Base-by-base conservation (phyloP, 2,329 filamentous ascomycete species). In the Nemania sp. region DNA sequence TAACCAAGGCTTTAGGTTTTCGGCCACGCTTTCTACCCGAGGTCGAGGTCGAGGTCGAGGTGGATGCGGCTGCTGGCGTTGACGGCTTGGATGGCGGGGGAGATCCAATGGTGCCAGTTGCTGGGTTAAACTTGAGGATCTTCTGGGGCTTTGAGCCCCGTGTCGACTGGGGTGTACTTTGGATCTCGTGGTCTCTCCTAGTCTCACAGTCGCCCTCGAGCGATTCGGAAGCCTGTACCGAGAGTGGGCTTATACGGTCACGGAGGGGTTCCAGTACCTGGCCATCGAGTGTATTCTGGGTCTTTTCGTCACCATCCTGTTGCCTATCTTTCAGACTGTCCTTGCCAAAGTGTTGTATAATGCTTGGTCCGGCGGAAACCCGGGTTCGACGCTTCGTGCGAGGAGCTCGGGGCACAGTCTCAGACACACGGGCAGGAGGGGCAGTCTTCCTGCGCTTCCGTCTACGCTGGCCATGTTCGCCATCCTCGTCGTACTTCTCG, bases 51-150 rank as follows among this genome's bases (percentile, higher is more conserved):
- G 25, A 29, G 25, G n/a, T n/a, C n/a, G n/a, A 25, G 13, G 17
- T 58, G 37, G 49, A 37, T 57, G 51, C 51, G 54, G 57, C 50
- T 57, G 52, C 43, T 37, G 52, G 67, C 39, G 50, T 67, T 18
- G 63, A 49, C 1, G 71, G 68, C 66, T 86, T 89, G 3, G 79
- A 76, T 49, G 80, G 83, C 0, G 86, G 86, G 0, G 87, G 84
- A 4, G 85, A 85, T 3, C 85, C 84, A 51, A 88, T 81, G 1
- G 85, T 88, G 5, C 86, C 85, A 1, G 85, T 88, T 62, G 80
- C 83, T 1, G 79, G 78, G 62, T 88, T 87, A 67, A 87, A 79
- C 62, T 77, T 81, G 18, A 88, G 72, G 0, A 88, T 65, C 64
- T 83, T 87, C 45, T 76, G 79, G 0, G 79, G 75, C 53, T 77